Conservation (phyloP, 805 yeast species). For the Schwanniomyces vanrijiae region DNA sequence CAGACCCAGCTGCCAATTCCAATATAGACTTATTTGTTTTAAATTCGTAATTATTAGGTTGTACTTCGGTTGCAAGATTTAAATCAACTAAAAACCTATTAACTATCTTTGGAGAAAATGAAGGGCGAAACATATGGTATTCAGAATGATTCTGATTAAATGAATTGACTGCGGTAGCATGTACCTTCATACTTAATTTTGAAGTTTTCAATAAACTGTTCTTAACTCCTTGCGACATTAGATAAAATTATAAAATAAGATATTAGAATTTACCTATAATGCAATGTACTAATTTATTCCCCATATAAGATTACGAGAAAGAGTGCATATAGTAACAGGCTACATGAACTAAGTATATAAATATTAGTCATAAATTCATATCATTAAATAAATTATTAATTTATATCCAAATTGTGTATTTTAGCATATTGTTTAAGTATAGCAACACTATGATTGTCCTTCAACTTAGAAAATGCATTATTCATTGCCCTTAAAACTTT, state of each 20-base stretch:
- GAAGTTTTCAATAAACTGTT: not conserved
- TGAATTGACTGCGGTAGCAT: slow-evolving; percentile 43
- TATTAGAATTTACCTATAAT: too few relatives aligned
- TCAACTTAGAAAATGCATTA: slow-evolving; percentile 18
- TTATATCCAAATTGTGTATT: not conserved
- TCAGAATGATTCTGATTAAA: slow-evolving; percentile 52
- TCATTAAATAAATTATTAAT: not conserved
- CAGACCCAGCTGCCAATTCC: slow-evolving; percentile 65
- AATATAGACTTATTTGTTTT: slow-evolving; percentile 26
- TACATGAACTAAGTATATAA: too few relatives aligned
- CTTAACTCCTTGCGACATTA: not conserved
- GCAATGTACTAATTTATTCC: too few relatives aligned
- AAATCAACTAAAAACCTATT: slow-evolving; percentile 40
- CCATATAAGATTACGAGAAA: too few relatives aligned
- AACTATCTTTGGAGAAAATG: slow-evolving; percentile 44
- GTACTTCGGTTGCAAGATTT: slow-evolving; percentile 19
- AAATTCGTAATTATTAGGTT: slow-evolving; percentile 9
- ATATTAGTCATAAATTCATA: not conserved
- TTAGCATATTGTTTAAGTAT: not conserved
- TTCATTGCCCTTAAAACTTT: slow-evolving; percentile 22
- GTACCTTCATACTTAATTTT: slow-evolving; percentile 11
- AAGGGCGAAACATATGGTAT: slow-evolving; percentile 55
- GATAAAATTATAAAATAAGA: too few relatives aligned
- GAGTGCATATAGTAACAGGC: too few relatives aligned
- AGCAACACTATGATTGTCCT: not conserved